Base-by-base conservation (phyloP, 2,329 filamentous ascomycete genomes). In the Fusarium heterosporum region DNA sequence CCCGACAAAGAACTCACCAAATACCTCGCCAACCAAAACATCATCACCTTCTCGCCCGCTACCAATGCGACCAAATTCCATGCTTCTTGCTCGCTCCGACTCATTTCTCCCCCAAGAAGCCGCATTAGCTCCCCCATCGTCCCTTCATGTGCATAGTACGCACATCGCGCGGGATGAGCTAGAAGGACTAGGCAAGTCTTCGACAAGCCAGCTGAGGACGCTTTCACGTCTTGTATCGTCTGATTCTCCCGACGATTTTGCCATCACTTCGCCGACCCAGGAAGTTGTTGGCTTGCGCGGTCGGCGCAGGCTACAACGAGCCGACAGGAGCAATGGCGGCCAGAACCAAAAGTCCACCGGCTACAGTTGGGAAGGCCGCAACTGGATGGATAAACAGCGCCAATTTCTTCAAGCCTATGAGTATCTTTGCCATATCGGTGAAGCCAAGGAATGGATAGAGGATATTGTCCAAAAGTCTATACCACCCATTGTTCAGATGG, bases 371-470 rank as follows among this genome's bases (percentile, higher is more conserved):
- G 88, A 92, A 66, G 89, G 90, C 19, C 88, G 92, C 48, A 97
- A 95, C 76, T 99, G 96, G 96, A 99, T 99, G 95, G 96, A 99
- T 78, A 96, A 97, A 76, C 95, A 99, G 76, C 88, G 96, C 26
- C 95, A 98, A 77, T 98, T 97, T 74, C 81, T 99, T 52, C 93
- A 97, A 78, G 96, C 96, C 8, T 99, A 99, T 76, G 96, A 99
- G 78, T 99, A 99, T 76, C 90, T 99, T 36, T 99, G 96, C 76
- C 96, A 99, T 75, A 98, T 99, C 69, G 96, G 96, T 77, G 96
- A 99, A 82, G 96, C 96, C 22, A 98, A 98, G 77, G 95, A 98
- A 79, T 99, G 96, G 96, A 97, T 99, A 69, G 96, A 99, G 75
- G 84, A 96, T 76, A 88, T 97, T 61, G 93, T 96, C 55, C 88